phyloP scores from a whole-genome alignment of 257 asterid species.

The Jacaranda copaia region DNA sequence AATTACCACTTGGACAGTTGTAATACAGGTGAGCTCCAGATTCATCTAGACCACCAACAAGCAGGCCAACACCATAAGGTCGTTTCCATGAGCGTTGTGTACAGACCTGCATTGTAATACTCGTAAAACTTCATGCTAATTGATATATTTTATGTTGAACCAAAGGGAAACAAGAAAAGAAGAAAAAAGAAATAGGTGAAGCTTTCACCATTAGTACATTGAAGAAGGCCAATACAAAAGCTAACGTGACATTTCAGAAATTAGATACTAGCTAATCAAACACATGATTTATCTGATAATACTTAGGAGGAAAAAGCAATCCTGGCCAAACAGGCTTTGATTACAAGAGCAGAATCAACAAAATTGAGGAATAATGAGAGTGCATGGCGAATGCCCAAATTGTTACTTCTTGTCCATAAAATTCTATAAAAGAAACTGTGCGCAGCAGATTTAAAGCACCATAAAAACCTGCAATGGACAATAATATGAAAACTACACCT shows the following conservation, averaged over 20 bases:
- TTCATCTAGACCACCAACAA: constrained; percentile 74
- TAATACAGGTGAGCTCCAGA: constrained; percentile 78
- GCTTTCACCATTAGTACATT: not conserved
- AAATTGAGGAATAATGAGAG: not conserved
- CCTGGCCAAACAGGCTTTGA: not conserved
- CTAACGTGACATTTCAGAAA: not conserved
- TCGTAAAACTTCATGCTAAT: too few species aligned
- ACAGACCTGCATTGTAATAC: constrained; percentile 56
- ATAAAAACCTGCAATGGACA: not conserved
- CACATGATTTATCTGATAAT: not conserved
- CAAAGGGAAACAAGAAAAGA: not conserved
- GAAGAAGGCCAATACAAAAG: constrained; percentile 10
- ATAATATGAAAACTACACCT: not conserved
- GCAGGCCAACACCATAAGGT: constrained; percentile 74
- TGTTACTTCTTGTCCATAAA: not conserved
- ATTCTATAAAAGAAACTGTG: not conserved
- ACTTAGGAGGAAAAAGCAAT: not conserved
- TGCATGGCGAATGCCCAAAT: not conserved
- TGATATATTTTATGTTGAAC: not conserved
- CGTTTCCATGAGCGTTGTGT: constrained; percentile 79
- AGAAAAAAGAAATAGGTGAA: too few species aligned
- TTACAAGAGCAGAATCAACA: not conserved
- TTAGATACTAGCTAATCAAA: not conserved
- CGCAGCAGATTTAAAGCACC: constrained; percentile 2
- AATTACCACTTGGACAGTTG: constrained; percentile 77